Base-by-base conservation (phyloP, 2,329 filamentous ascomycete species). In the Talaromyces piceae region DNA sequence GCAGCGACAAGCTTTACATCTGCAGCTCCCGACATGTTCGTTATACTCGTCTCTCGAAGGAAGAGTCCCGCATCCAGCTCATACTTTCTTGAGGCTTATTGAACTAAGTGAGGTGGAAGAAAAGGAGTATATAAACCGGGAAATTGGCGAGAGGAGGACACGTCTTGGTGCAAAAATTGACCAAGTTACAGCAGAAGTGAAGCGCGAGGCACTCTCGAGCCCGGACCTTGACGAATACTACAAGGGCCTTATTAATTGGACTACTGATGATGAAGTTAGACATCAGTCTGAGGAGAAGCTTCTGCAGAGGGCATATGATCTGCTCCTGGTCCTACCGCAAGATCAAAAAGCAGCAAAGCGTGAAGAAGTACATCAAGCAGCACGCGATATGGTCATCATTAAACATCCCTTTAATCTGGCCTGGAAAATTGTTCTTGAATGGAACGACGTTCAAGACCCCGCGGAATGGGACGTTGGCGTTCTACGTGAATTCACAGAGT, bases 351-450 rank as follows among this genome's bases (percentile, higher is more conserved):
- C 71, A 1, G 69, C 75, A 16, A 90, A 94, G 66, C 80, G 87
- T 23, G 74, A 82, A 30, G 83, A 86, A 56, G 85, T 95, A 0
- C 71, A 86, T 61, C 84, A 86, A 54, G 74, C 93, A 48, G 90
- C 91, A 0, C 82, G 84, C 56, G 93, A 91, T 55, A 95, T 98
- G 87, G 91, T 98, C 54, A 87, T 95, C 54, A 93, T 98, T 65
- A 91, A 91, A 60, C 90, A 97, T 60, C 88, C 89, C 0, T 95
- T 86, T 69, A 82, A 85, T 56, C 77, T 94, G 13, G 93, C 93
- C 0, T 98, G 94, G 94, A 86, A 89, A 60, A 85, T 96, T 54
- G 80, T 87, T 26, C 76, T 98, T 53, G 88, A 97, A 63, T 97
- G 91, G 87, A 81, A 87, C 58, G 91, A 96, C 66, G 74, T 82